Evolutionary conservation across 257 asterid genomes (phyloP).

Genomic region (Solanum microdontum): DNA sequence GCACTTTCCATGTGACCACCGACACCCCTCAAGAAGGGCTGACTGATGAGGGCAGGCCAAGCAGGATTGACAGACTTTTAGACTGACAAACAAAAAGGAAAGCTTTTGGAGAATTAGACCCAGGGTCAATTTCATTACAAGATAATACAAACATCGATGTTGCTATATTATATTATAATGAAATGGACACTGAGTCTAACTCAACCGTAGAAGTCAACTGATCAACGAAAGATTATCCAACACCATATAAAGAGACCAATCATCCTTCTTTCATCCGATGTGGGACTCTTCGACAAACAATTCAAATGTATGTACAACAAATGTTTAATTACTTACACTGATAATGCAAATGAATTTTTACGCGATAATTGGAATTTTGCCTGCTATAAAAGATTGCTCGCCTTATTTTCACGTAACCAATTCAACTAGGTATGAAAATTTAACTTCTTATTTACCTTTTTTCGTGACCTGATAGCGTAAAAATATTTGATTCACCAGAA

Average conservation of each 20-base stretch:
- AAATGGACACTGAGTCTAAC: background rate
- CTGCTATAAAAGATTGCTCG: background rate
- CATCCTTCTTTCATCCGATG: background rate
- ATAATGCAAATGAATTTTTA: background rate
- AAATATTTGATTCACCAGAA: background rate
- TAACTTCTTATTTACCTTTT: background rate
- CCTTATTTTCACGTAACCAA: background rate
- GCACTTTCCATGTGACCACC: background rate
- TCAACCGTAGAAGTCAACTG: background rate
- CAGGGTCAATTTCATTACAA: background rate
- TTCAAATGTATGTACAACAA: background rate
- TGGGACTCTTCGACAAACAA: background rate
- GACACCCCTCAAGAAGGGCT: background rate
- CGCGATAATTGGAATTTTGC: background rate
- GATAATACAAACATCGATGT: background rate
- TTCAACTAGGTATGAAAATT: background rate
- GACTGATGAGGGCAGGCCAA: background rate
- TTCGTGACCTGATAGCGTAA: background rate
- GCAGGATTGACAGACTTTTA: background rate
- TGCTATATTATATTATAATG: background rate
- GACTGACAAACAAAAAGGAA: background rate
- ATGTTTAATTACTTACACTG: background rate
- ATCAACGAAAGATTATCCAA: background rate
- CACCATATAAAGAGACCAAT: background rate
- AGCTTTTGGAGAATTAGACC: background rate